Evolutionary conservation across 805 yeast genomes (phyloP).

Genomic region (Aciculoconidium aculeatum): DNA sequence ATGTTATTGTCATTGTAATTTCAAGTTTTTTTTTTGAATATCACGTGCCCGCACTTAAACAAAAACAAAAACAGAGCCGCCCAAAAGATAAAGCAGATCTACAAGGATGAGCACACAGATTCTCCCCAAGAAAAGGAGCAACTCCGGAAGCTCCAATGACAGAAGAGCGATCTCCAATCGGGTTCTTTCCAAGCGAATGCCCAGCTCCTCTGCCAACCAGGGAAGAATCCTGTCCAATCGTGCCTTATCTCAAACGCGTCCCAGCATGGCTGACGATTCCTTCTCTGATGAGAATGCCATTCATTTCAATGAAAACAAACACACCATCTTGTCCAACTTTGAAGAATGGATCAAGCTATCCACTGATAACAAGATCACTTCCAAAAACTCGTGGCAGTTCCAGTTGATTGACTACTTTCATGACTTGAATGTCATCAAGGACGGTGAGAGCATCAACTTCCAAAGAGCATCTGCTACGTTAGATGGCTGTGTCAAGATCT

Average conservation of each 20-base stretch:
- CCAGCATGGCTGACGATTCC: constrained; percentile 9
- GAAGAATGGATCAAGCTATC: constrained; percentile 48
- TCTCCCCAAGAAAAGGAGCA: constrained; percentile 11
- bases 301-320: constrained; percentile 36
- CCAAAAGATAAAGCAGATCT: too few species aligned
- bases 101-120: constrained; percentile 7
- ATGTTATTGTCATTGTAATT: too few species aligned
- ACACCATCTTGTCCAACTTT: constrained; percentile 38
- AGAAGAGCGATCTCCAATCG: constrained; percentile 9
- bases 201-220: neutral
- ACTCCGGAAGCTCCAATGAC: constrained; percentile 4
- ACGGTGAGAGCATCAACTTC: constrained; percentile 49
- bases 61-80: too few species aligned
- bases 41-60: too few species aligned
- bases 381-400: constrained; percentile 83
- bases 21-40: too few species aligned
- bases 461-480: constrained; percentile 31
- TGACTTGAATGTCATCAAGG: constrained; percentile 68
- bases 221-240: neutral
- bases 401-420: constrained; percentile 90
- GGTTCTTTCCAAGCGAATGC: constrained; percentile 6
- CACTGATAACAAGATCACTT: constrained; percentile 58
- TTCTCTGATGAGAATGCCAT: constrained; percentile 30
- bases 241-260: neutral
- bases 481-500: constrained; percentile 34